Evolutionary conservation across 1,284 basidiomycete species (phyloP).

Genomic region (Ustilago sp.): DNA sequence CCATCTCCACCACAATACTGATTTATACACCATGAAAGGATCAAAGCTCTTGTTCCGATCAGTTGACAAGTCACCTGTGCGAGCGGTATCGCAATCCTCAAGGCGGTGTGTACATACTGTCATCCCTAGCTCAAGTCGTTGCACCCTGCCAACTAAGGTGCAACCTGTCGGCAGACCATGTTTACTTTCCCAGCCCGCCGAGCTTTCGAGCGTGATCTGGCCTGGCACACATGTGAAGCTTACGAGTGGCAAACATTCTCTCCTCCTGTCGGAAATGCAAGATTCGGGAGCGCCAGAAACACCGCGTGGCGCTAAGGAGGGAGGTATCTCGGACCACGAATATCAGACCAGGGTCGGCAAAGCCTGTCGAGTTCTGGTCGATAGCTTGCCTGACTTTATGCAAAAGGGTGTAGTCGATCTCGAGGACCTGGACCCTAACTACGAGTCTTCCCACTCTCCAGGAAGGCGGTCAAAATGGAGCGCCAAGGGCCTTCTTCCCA

Average conservation of each 20-base stretch:
- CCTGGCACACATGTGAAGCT: not conserved
- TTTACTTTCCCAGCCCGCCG: not conserved
- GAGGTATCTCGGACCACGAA: slow-evolving; percentile 48
- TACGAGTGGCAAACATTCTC: not conserved
- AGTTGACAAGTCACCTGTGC: slow-evolving; percentile 14
- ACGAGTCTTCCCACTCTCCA: slow-evolving; percentile 3
- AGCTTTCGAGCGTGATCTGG: not conserved
- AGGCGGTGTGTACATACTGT: not conserved
- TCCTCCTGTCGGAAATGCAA: slow-evolving; percentile 12
- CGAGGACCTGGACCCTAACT: slow-evolving; percentile 28
- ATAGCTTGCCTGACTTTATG: slow-evolving; percentile 55
- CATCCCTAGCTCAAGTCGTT: not conserved
- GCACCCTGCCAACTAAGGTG: not conserved
- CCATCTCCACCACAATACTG: not conserved
- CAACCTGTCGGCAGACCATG: not conserved
- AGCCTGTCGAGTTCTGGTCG: slow-evolving; percentile 45
- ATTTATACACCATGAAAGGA: slow-evolving; percentile 27
- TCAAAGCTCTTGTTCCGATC: slow-evolving; percentile 13
- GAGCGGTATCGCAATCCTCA: slow-evolving; percentile 1
- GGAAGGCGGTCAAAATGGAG: slow-evolving; percentile 12
- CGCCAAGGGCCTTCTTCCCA: slow-evolving; percentile 21
- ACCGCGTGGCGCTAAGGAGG: not conserved
- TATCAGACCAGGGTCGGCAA: slow-evolving; percentile 54
- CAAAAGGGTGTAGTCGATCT: slow-evolving; percentile 49
- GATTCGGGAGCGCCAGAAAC: not conserved